Evolutionary conservation across 192 early-diverging fungal species (phyloP), one percentile per base, ranked within the genome.

Genomic region (Chytriomyces sp.): DNA sequence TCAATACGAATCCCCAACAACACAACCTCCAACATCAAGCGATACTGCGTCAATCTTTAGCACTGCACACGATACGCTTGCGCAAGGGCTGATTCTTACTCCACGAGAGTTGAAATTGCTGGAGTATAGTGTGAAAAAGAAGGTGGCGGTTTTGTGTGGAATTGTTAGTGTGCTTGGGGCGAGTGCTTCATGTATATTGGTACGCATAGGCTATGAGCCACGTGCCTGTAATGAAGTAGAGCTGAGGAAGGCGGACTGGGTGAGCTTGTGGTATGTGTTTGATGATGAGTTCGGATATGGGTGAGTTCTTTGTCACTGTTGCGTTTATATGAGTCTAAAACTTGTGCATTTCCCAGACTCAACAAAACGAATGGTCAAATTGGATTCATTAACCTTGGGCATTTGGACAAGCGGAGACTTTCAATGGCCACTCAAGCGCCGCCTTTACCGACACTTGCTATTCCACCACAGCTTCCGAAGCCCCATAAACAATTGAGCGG

Each of bases 231-330:
- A 78, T 60, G 77, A 78, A 72, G 69, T 78, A 10, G 45, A 69
- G 7, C 5, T 78, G 61, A 8, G 20, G 8, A 69, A 70, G 26
- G 68, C 61, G 46, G 77, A 78, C 50, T 16, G 46, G 45, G 46
- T 78, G 2, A 23, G 13, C 24, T 48, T 78, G 7, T 68, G 64
- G 77, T 70, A 49, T n/a, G 24, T 16, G 9, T 78, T 78, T 64
- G 77, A 78, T 61, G 77, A 78, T 45, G 69, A 47, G 16, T 78
- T 72, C 46, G 77, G 77, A 48, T 78, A 28, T 44, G 77, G 77
- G 71, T 73, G 45, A 73, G 71, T 63, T 57, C 20, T 57, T 6
- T 68, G 13, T 1, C 16, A 23, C 7, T 0, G 13, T 68, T 47
- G 3, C 9, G 13, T 23, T 16, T 1, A 20, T n/a, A 3, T 57